Conservation (phyloP, 2,329 filamentous ascomycete genomes). For the Ilyonectria robusta region DNA sequence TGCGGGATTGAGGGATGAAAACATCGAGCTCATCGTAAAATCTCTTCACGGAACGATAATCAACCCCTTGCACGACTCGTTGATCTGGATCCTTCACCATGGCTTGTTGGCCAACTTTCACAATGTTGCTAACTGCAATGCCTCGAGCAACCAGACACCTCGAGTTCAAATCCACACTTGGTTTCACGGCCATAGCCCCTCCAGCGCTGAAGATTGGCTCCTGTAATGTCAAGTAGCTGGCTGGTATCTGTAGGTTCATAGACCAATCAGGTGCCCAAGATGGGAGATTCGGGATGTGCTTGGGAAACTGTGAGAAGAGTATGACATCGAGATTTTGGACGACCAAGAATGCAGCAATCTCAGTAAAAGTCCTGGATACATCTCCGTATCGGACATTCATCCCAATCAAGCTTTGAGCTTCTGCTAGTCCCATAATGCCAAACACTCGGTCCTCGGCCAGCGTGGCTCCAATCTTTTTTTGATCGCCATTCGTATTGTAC, state of each 20-base stretch:
- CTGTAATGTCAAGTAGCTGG: conserved; percentile 42
- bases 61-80: conserved; percentile 27
- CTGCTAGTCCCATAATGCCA: conserved; percentile 50
- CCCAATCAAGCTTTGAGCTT: conserved; percentile 1
- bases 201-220: conserved; percentile 46
- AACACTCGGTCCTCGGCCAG: conserved; percentile 51
- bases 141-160: conserved; percentile 39
- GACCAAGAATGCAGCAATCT: conserved; percentile 41
- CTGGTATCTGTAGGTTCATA: conserved; percentile 45
- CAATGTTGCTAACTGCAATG: conserved; percentile 41
- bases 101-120: conserved; percentile 35
- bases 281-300: conserved; percentile 41
- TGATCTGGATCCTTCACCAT: conserved; percentile 16
- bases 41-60: conserved; percentile 39
- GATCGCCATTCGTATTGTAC: conserved; percentile 48
- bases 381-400: conserved; percentile 32
- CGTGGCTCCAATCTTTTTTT: conserved; percentile 45
- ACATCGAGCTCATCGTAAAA: conserved; percentile 48
- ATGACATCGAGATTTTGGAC: conserved; percentile 46
- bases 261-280: conserved; percentile 56
- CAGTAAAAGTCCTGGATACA: conserved; percentile 33
- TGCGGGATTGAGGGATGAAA: conserved; percentile 33
- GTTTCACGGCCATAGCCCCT: background rate
- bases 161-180: conserved; percentile 20
- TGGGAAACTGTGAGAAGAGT: conserved; percentile 49